Evolutionary conservation across 2,329 filamentous ascomycete species (phyloP).

Genomic region (Colletotrichum caudatum): DNA sequence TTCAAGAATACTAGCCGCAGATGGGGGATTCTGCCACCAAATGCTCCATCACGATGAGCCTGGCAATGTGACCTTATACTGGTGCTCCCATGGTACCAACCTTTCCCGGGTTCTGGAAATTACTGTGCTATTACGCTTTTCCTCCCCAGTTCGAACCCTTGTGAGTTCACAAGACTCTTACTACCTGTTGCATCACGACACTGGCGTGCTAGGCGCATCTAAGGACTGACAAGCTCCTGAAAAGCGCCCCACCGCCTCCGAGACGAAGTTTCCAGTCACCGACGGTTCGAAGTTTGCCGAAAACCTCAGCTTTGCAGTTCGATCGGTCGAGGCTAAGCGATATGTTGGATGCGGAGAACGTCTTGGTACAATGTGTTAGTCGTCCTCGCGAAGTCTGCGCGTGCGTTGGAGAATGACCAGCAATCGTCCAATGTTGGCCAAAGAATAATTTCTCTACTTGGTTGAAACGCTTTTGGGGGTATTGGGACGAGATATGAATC

Average conservation of each 20-base stretch:
- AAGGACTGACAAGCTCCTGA: constrained; percentile 52
- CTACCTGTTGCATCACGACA: not conserved
- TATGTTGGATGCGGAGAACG: not conserved
- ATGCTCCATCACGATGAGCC: constrained; percentile 49
- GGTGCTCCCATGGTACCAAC: constrained; percentile 43
- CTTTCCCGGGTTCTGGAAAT: constrained; percentile 55
- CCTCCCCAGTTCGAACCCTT: constrained; percentile 37
- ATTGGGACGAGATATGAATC: not conserved
- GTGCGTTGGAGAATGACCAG: not conserved
- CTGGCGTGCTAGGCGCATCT: constrained; percentile 26
- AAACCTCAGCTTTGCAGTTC: constrained; percentile 48
- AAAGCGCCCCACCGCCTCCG: constrained; percentile 53
- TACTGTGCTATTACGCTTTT: constrained; percentile 57
- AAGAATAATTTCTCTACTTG: not conserved
- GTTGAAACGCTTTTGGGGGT: not conserved
- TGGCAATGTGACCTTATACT: not conserved
- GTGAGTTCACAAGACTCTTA: constrained; percentile 47
- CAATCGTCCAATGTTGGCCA: not conserved
- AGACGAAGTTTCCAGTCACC: constrained; percentile 49
- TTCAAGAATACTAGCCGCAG: constrained; percentile 58
- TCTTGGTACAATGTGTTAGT: not conserved
- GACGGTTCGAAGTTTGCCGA: constrained; percentile 60
- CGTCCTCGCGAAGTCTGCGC: not conserved
- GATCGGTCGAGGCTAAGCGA: not conserved
- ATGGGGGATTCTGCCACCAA: constrained; percentile 56